Evolutionary conservation across 306 rosid species (phyloP).

Genomic region (Pachyrhizus erosus): DNA sequence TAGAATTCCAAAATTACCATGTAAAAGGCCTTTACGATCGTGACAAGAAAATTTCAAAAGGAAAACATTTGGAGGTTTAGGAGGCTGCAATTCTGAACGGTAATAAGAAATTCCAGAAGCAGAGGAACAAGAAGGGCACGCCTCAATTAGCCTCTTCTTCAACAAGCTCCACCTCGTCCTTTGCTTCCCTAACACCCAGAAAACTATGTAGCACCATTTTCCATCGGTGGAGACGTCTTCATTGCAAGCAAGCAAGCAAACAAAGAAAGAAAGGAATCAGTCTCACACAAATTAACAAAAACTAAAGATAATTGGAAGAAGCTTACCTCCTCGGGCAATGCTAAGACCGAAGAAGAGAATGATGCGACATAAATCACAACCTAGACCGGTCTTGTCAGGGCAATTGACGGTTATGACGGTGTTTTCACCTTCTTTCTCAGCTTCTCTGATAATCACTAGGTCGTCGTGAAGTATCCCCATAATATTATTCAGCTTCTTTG

Average conservation of each 20-base stretch:
- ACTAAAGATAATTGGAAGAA: background rate
- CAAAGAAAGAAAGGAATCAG: background rate
- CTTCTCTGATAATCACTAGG: conserved; percentile 64
- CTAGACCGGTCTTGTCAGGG: conserved; percentile 94
- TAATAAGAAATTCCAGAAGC: conserved; percentile 78
- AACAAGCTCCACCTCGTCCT: conserved; percentile 82
- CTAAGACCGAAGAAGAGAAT: conserved; percentile 86
- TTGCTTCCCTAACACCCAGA: conserved; percentile 83
- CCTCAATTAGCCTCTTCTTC: conserved; percentile 78
- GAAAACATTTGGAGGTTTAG: conserved; percentile 74
- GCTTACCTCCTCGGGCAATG: conserved; percentile 91
- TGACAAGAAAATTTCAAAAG: conserved; percentile 77
- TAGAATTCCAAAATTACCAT: conserved; percentile 55
- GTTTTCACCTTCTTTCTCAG: conserved; percentile 74
- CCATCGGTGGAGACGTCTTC: conserved; percentile 96
- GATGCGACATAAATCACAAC: conserved; percentile 93
- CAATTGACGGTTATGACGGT: conserved; percentile 84
- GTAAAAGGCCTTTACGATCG: conserved; percentile 90
- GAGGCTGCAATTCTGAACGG: conserved; percentile 61
- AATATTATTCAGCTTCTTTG: too few species aligned
- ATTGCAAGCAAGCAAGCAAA: conserved; percentile 36
- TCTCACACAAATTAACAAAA: conserved; percentile 25
- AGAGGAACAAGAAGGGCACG: conserved; percentile 85
- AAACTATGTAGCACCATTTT: conserved; percentile 94
- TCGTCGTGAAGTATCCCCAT: conserved; percentile 91